Base-by-base conservation (phyloP, 2,329 filamentous ascomycete species). In the Penicillium freii region DNA sequence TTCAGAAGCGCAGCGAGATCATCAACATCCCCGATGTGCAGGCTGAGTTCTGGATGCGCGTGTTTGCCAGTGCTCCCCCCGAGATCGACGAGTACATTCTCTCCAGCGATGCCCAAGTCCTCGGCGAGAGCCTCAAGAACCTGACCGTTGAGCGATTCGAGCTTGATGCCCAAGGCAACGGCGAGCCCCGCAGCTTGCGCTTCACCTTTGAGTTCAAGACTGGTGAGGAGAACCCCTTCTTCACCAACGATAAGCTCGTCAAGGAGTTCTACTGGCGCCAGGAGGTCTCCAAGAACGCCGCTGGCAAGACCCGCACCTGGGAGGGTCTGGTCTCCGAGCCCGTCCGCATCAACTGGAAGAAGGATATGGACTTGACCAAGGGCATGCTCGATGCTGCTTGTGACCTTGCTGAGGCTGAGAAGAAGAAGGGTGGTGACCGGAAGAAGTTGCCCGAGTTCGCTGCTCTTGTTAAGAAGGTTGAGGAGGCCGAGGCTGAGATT, bases 261-360 rank as follows among this genome's bases (percentile, higher is more conserved):
- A 97, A 97, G 87, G 90, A 89, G 72, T 96, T 97, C 78, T 93
- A 88, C 84, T 91, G 88, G 82, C 87, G 92, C 64, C 83, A 83
- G 73, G 80, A 75, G 57, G 61, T 74, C 46, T 60, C 83, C 59
- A 83, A 81, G 57, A 71, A 66, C 21, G 51, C 69, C 33, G 68
- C 63, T 49, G 76, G 70, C 42, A 73, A 69, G 66, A 68, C 71
- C 83, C 87, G 70, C 82, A 84, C 69, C 60, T 92, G 85, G 85
- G 80, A 83, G 36, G 90, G 90, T 36, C 82, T 96, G 34, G 91
- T 97, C 56, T 92, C 88, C 25, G 91, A 96, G 79, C 93, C 93
- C 6, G 90, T 97, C 64, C 82, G 87, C 66, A 93, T 97, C 75
- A 81, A 86, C 71, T 96, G 91, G 92, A 94, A 92, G 84, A 85